Evolutionary conservation across 2,329 filamentous ascomycete species (phyloP).

Genomic region (Pyrenophora seminiperda): DNA sequence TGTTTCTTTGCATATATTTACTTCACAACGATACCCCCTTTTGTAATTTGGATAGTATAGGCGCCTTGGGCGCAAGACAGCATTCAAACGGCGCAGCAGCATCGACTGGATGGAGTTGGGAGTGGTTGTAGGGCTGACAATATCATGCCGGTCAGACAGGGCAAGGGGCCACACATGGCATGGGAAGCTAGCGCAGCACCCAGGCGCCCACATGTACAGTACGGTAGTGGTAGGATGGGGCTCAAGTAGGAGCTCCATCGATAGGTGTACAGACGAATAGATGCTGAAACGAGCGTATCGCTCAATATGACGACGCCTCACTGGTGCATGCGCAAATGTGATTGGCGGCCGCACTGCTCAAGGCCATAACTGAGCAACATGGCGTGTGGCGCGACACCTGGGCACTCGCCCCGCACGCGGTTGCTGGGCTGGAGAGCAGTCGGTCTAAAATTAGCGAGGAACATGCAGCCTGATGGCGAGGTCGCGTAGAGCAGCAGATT

Average conservation of each 20-base stretch:
- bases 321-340: slow-evolving; percentile 23
- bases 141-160: slow-evolving; percentile 20
- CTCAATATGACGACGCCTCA: slow-evolving; percentile 23
- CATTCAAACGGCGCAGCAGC: slow-evolving; percentile 32
- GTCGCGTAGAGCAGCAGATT: slow-evolving; percentile 12
- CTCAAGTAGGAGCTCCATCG: slow-evolving; percentile 22
- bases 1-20: slow-evolving; percentile 47
- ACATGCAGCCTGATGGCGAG: slow-evolving; percentile 10
- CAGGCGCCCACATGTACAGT: slow-evolving; percentile 37
- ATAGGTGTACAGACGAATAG: slow-evolving; percentile 24
- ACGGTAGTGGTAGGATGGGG: slow-evolving; percentile 29
- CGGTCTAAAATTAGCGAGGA: slow-evolving; percentile 28
- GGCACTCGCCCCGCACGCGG: slow-evolving; percentile 9
- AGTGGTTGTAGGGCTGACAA: slow-evolving; percentile 35
- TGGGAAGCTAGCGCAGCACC: slow-evolving; percentile 46
- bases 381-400: slow-evolving; percentile 11
- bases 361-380: slow-evolving; percentile 1
- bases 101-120: slow-evolving; percentile 35
- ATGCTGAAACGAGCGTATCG: slow-evolving; percentile 35
- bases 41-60: slow-evolving; percentile 45
- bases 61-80: slow-evolving; percentile 26
- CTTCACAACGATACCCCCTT: slow-evolving; percentile 45
- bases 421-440: slow-evolving; percentile 12
- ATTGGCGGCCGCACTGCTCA: slow-evolving; percentile 20
- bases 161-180: slow-evolving; percentile 14